These are phyloP conservation scores for Ustilago shanxiensis DNA, from an alignment of 1,284 basidiomycete species.

Conservation along the genomic window DNA sequence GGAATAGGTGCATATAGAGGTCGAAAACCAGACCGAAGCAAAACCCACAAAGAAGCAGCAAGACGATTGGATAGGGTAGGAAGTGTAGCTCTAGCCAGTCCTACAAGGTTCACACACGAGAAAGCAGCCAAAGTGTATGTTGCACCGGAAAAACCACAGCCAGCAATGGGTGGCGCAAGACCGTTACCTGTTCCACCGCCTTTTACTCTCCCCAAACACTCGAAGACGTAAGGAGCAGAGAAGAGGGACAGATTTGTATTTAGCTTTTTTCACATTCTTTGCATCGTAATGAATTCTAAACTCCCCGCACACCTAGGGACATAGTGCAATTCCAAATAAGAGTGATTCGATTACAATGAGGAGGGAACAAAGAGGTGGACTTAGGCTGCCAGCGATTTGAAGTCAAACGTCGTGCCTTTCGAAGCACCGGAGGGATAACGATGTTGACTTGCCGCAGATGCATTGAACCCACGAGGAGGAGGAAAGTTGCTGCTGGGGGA, in stretches of 20 bases:
- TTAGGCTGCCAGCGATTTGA: constrained; percentile 26
- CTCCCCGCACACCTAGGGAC: neutral
- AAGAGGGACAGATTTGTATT: neutral
- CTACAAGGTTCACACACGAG: constrained; percentile 19
- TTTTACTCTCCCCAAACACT: constrained; percentile 21
- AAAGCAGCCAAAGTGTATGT: neutral
- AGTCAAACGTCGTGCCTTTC: constrained; percentile 48
- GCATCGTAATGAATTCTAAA: neutral
- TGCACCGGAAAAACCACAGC: constrained; percentile 14
- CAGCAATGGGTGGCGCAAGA: neutral
- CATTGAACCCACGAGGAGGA: constrained; percentile 45
- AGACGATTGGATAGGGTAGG: neutral
- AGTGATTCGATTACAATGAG: neutral
- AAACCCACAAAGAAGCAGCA: neutral
- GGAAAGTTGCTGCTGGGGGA: constrained; percentile 40
- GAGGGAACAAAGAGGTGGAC: neutral
- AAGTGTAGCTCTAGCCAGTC: constrained; percentile 15
- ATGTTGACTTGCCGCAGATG: constrained; percentile 37
- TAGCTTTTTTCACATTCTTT: constrained; percentile 5
- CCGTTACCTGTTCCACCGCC: constrained; percentile 36
- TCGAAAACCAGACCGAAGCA: constrained; percentile 4
- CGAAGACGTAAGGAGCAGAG: neutral
- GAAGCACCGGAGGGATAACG: constrained; percentile 41
- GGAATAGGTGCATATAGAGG: constrained; percentile 14
- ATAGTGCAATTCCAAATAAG: neutral